A percentile compares a stretch with the other conserved stretches of the same genome.
These are phyloP conservation scores for Aspergillus neoniger DNA, from an alignment of 2,329 filamentous ascomycete species.

Conservation along the genomic window DNA sequence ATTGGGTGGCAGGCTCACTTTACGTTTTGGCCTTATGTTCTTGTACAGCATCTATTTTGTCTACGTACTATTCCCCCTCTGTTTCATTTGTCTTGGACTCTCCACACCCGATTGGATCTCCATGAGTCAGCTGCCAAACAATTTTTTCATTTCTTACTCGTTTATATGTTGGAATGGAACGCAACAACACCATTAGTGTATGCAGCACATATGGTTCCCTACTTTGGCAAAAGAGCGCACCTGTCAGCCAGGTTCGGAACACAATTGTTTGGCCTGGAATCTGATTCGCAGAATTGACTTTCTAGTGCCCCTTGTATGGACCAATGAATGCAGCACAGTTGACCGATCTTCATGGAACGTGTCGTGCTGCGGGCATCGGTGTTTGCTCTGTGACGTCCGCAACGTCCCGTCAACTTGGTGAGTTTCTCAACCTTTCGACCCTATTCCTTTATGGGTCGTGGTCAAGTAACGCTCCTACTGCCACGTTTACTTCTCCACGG, in stretches of 20 bases:
- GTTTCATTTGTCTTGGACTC: constrained; percentile 12
- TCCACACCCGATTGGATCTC: constrained; percentile 14
- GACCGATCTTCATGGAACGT: neutral
- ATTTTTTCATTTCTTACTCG: constrained; percentile 4
- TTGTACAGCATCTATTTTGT: constrained; percentile 19
- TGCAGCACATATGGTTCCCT: constrained; percentile 5
- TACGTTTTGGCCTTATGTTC: constrained; percentile 5
- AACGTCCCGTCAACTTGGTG: neutral
- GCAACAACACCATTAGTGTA: constrained; percentile 11
- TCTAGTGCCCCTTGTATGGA: neutral
- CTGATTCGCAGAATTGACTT: neutral
- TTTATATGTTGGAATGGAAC: constrained; percentile 8
- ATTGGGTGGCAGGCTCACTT: constrained; percentile 9
- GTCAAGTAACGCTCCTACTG: neutral
- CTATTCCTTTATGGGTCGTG: constrained; percentile 5
- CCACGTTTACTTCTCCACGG: constrained; percentile 7
- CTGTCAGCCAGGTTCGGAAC: constrained; percentile 5
- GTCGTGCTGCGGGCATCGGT: neutral
- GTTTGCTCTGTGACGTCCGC: constrained; percentile 4
- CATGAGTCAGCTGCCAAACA: constrained; percentile 14
- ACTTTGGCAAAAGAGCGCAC: neutral
- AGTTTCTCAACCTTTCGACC: neutral
- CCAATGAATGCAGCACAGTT: neutral
- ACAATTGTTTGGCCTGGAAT: neutral
- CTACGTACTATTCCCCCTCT: constrained; percentile 19